A percentile compares a stretch with the other conserved stretches of the same genome.
phyloP scores from a whole-genome alignment of 176 grass and related monocot species.

The Tillandsia fasciculata region DNA sequence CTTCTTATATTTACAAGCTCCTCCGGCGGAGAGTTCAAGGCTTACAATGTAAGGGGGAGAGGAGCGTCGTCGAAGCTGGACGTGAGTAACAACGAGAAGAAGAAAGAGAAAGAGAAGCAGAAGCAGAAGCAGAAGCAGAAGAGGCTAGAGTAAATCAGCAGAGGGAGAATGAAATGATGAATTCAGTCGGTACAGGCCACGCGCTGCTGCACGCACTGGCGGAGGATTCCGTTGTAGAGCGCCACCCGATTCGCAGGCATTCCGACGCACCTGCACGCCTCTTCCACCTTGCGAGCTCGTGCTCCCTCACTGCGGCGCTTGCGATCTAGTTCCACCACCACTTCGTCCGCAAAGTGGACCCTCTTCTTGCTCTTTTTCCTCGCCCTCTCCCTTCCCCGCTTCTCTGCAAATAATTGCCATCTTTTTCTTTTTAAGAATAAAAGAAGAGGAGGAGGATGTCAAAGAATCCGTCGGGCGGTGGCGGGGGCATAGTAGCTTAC shows the following conservation, averaged over 20 bases:
- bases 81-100: not conserved
- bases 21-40: no score
- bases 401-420: constrained; percentile 26
- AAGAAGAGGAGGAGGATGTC: not conserved
- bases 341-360: constrained; percentile 71
- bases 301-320: not conserved
- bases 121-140: no score
- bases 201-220: constrained; percentile 53
- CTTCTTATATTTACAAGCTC: no score
- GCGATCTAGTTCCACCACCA: constrained; percentile 19
- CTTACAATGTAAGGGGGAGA: no score
- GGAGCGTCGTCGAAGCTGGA: no score
- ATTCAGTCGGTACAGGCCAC: constrained; percentile 58
- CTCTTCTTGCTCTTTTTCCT: constrained; percentile 49
- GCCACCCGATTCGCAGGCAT: constrained; percentile 88
- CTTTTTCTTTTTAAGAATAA: not conserved
- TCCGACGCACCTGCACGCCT: constrained; percentile 26
- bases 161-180: not conserved
- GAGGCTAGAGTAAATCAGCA: no score
- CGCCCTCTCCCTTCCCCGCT: constrained; percentile 39
- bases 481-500: not conserved
- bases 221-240: constrained; percentile 83
- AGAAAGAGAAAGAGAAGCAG: not conserved
- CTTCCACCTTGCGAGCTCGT: not conserved
- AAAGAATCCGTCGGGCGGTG: not conserved